A percentile compares a stretch with the other conserved stretches of the same genome.
These are phyloP conservation scores for Eucalyptus erythrocorys DNA, from an alignment of 345 rosid species.

Conservation along the genomic window DNA sequence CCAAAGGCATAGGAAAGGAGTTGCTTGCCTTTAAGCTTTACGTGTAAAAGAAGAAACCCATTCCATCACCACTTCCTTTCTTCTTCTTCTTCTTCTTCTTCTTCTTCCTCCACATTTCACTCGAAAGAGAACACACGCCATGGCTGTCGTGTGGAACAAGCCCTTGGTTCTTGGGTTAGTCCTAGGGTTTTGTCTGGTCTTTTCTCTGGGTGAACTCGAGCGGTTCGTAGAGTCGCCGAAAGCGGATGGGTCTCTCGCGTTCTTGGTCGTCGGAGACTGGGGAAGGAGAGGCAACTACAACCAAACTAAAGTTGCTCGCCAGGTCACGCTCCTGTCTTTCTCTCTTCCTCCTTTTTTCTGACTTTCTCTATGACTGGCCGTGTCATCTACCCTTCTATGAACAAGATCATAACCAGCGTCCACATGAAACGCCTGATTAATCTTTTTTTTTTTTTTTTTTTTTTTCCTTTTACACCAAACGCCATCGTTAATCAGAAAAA, in stretches of 20 bases:
- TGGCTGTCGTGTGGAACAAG: neutral
- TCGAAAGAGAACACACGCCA: neutral
- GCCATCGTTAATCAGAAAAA: neutral
- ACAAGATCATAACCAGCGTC: neutral
- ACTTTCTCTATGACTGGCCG: neutral
- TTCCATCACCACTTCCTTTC: neutral
- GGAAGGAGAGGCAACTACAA: slow-evolving; percentile 57
- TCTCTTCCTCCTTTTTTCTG: neutral
- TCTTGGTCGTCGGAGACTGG: slow-evolving; percentile 78
- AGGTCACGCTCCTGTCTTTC: slow-evolving; percentile 21
- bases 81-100: neutral
- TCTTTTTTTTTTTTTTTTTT: neutral
- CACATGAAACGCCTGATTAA: neutral
- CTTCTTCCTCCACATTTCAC: neutral
- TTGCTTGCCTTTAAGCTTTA: neutral
- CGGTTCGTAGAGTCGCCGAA: slow-evolving; percentile 29
- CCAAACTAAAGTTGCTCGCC: slow-evolving; percentile 54
- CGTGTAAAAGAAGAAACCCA: neutral
- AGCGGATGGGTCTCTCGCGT: slow-evolving; percentile 38
- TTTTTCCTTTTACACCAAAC: neutral
- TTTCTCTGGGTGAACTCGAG: slow-evolving; percentile 23
- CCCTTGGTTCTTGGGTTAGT: neutral
- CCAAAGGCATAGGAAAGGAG: neutral
- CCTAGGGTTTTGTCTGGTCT: neutral
- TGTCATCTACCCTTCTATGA: neutral